Evolutionary conservation across 768 basidiomycete species (phyloP).

Genomic region (Pisolithus microcarpus): DNA sequence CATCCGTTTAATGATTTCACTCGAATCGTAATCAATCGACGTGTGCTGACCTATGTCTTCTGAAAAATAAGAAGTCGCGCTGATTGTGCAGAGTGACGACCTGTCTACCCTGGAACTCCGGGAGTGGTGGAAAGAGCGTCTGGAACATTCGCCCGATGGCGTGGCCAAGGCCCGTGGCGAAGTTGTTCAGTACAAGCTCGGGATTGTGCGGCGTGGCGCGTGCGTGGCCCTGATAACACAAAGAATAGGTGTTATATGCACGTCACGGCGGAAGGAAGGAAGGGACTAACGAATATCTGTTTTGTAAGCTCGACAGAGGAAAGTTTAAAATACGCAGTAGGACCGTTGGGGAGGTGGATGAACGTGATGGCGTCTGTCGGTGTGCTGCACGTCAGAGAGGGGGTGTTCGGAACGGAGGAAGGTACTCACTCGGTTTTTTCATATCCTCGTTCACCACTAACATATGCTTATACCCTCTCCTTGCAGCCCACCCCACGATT

Average conservation of each 20-base stretch:
- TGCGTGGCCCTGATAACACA: conserved; percentile 68
- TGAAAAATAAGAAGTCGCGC: conserved; percentile 95
- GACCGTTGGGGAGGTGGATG: conserved; percentile 84
- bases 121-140: conserved; percentile 89
- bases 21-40: conserved; percentile 1
- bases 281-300: conserved; percentile 66
- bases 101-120: conserved; percentile 93
- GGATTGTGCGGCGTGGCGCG: conserved; percentile 88
- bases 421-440: conserved; percentile 80
- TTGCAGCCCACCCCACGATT: conserved; percentile 90
- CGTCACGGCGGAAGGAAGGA: background rate
- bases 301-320: conserved; percentile 81
- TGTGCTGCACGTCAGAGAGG: conserved; percentile 39
- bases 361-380: conserved; percentile 83
- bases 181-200: conserved; percentile 91
- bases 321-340: conserved; percentile 93
- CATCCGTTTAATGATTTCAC: too few species aligned
- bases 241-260: background rate
- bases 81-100: conserved; percentile 97
- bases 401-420: background rate
- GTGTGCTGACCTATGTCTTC: conserved; percentile 73
- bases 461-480: conserved; percentile 80
- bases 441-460: conserved; percentile 94
- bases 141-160: conserved; percentile 94
- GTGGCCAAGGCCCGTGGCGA: conserved; percentile 90